Percentiles rank a stretch among this genome's conserved stretches.
Evolutionary conservation across 495 filamentous ascomycete species (phyloP).

Genomic region (Sphaerosporella brunnea): DNA sequence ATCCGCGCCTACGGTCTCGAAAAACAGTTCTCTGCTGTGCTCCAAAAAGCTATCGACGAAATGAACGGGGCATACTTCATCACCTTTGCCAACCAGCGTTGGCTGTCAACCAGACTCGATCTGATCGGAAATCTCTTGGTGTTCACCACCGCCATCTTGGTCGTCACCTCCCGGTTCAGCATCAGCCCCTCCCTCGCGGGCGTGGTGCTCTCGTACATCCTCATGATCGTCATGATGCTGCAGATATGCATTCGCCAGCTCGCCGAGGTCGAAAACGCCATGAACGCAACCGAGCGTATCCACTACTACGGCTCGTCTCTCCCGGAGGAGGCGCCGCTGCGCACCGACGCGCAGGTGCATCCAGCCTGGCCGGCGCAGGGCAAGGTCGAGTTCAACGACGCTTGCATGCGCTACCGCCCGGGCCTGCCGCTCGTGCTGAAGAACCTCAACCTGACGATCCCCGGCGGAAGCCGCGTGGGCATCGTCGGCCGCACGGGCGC

Average conservation of each 20-base stretch:
- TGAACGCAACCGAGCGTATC: conserved; percentile 92
- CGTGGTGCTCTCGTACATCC: conserved; percentile 77
- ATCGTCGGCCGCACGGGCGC: conserved; percentile 89
- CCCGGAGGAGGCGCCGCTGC: conserved; percentile 72
- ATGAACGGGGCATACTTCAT: conserved; percentile 92
- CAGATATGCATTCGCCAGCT: conserved; percentile 89
- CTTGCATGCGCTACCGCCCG: conserved; percentile 77
- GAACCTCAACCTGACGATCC: conserved; percentile 56
- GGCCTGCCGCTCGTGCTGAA: conserved; percentile 71
- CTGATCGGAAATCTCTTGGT: conserved; percentile 64
- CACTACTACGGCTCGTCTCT: conserved; percentile 76
- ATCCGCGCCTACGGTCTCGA: conserved; percentile 80
- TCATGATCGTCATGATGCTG: conserved; percentile 87
- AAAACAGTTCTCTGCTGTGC: conserved; percentile 48
- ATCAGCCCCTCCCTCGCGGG: conserved; percentile 72
- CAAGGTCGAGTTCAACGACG: conserved; percentile 66
- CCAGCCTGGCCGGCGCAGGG: conserved; percentile 67
- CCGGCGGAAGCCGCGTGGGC: conserved; percentile 75
- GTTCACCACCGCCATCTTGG: conserved; percentile 72
- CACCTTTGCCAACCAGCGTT: conserved; percentile 85
- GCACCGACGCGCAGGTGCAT: conserved; percentile 42
- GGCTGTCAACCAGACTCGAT: conserved; percentile 73
- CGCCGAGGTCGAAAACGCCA: conserved; percentile 90
- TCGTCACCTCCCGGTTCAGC: conserved; percentile 82
- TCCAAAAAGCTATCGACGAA: conserved; percentile 56